A percentile compares a stretch with the other conserved stretches of the same genome.
Evolutionary conservation across 257 asterid genomes (phyloP).

Genomic region (Osmanthus fragrans): DNA sequence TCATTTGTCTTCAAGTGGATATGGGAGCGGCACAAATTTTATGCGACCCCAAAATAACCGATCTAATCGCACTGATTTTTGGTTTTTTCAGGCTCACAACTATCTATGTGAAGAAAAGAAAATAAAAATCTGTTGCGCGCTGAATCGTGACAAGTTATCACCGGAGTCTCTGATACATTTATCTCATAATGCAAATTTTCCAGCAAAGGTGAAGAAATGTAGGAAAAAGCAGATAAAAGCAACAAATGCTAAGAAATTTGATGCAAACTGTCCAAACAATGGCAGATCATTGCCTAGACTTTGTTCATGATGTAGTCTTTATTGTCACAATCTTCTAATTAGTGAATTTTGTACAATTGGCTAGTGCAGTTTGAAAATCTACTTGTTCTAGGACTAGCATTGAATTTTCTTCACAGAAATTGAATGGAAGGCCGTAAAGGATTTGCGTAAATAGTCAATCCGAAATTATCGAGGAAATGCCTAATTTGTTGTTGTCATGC

Average conservation of each 20-base stretch:
- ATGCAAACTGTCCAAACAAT: constrained; percentile 22
- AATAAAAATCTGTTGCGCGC: constrained; percentile 39
- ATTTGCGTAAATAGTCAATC: neutral
- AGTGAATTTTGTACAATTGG: constrained; percentile 10
- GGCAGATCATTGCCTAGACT: constrained; percentile 32
- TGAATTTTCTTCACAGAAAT: neutral
- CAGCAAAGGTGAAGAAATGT: constrained; percentile 23
- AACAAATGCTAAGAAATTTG: constrained; percentile 15
- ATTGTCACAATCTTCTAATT: neutral
- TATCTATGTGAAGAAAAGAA: constrained; percentile 47
- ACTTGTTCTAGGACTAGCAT: no score
- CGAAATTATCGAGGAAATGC: neutral
- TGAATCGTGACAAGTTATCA: constrained; percentile 50
- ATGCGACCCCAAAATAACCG: neutral
- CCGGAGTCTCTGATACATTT: constrained; percentile 24
- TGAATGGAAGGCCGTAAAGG: neutral
- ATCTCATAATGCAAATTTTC: constrained; percentile 39
- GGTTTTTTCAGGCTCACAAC: constrained; percentile 41
- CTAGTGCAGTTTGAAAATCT: neutral
- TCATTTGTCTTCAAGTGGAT: neutral
- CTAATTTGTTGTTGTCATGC: no score
- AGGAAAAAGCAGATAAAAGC: constrained; percentile 25
- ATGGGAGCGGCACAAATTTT: neutral
- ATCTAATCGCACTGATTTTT: neutral
- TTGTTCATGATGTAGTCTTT: constrained; percentile 19